Evolutionary conservation across 2,329 filamentous ascomycete genomes (phyloP).

Genomic region (Fusarium nisikadoi): DNA sequence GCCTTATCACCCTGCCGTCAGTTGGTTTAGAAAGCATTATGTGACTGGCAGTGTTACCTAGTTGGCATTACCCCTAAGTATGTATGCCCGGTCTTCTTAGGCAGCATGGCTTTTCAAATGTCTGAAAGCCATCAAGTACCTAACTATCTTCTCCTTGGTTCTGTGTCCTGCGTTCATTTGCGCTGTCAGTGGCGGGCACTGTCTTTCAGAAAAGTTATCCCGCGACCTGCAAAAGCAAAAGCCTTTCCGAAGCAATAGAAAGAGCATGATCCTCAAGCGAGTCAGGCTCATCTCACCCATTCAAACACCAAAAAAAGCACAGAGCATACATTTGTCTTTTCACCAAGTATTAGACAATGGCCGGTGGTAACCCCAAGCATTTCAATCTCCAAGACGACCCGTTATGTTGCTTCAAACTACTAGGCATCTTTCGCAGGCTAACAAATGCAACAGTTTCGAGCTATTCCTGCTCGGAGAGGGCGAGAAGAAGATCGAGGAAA

Average conservation of each 20-base stretch:
- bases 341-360: constrained; percentile 41
- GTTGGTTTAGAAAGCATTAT: not conserved
- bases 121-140: not conserved
- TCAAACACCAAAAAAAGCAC: not conserved
- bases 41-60: not conserved
- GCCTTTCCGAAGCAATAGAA: not conserved
- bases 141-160: not conserved
- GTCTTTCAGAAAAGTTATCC: not conserved
- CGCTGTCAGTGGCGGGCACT: constrained; percentile 9
- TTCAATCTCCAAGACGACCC: constrained; percentile 51
- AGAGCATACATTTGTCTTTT: not conserved
- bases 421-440: constrained; percentile 24
- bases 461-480: constrained; percentile 87
- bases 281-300: not conserved
- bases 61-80: not conserved
- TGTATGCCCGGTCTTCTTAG: not conserved
- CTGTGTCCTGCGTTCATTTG: not conserved
- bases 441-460: constrained; percentile 76
- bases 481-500: constrained; percentile 93
- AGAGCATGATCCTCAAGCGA: not conserved
- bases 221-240: not conserved
- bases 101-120: not conserved
- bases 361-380: constrained; percentile 53
- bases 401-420: constrained; percentile 45
- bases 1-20: not conserved